Evolutionary conservation across 2,329 filamentous ascomycete species (phyloP).

Genomic region (Cladosporium sphaerospermum): DNA sequence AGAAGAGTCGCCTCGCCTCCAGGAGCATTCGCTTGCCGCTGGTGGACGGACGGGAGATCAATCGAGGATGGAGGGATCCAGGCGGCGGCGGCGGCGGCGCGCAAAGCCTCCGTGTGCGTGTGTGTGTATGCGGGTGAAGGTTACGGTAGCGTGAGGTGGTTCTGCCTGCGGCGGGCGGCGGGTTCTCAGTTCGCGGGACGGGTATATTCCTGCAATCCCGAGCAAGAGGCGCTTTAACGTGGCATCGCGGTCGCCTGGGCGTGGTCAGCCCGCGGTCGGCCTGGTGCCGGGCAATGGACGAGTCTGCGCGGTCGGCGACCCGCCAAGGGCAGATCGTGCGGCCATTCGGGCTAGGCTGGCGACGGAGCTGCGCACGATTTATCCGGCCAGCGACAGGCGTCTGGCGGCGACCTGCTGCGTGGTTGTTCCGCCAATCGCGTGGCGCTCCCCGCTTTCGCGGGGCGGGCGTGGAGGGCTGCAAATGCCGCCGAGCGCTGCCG

Average conservation of each 20-base stretch:
- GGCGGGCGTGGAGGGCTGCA: not conserved
- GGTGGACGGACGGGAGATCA: no score
- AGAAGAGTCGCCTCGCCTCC: not conserved
- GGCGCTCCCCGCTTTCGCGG: not conserved
- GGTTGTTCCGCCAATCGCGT: conserved; percentile 11
- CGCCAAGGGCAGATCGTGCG: conserved; percentile 10
- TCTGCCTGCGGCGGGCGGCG: no score
- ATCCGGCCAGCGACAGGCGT: conserved; percentile 8
- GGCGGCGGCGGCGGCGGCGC: no score
- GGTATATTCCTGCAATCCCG: conserved; percentile 7
- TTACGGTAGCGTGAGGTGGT: no score
- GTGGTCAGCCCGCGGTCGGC: not conserved
- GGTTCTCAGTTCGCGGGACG: not conserved
- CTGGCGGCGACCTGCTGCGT: not conserved
- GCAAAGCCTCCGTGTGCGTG: no score
- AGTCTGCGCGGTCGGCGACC: not conserved
- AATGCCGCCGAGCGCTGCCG: conserved; percentile 2
- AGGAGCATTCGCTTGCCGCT: not conserved
- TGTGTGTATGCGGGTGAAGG: no score
- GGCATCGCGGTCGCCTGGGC: conserved; percentile 1
- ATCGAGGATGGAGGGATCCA: no score
- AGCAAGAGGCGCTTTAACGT: not conserved
- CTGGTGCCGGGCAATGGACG: not conserved
- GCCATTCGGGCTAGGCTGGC: conserved; percentile 7
- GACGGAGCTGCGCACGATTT: conserved; percentile 9